Evolutionary conservation across 2,329 filamentous ascomycete genomes (phyloP), one percentile per base, ranked within the genome.

Genomic region (Pyrenochaeta sp.): DNA sequence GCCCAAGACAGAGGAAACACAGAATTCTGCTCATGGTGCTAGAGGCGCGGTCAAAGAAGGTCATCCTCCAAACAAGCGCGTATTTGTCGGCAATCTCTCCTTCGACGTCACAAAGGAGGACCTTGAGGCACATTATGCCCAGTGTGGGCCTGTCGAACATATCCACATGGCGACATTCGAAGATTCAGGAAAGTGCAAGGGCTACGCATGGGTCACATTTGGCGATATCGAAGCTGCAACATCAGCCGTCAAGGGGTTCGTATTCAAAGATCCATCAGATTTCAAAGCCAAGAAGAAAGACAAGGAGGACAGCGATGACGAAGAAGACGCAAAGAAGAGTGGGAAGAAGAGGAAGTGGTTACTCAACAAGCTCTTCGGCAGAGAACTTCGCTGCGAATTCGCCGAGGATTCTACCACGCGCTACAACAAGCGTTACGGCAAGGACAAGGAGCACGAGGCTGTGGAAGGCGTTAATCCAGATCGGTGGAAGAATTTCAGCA

Each of bases 161-260:
- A 85, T 92, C 60, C 94, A 96, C 78, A 82, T 98, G 63, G 95
- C 95, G 2, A 97, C 93, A 0, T 99, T 99, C 72, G 91, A 98
- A 76, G 96, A 99, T 75, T 89, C 89, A 17, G 95, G 95, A 37
- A 99, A 98, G 79, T 99, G 95, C 81, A 98, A 98, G 79, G 96
- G 95, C 15, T 99, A 90, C 78, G 95, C 89, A 5, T 99, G 95
- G 93, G 87, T 99, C 56, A 91, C 91, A 57, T 99, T 98, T 77
- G 88, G 89, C 71, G 87, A 92, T 45, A 72, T 93, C 10, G 87
- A 90, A 51, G 85, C 89, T 0, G 92, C 92, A 0, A 85, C 88
- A 44, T 84, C 84, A 67, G 91, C 90, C 3, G 92, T 96, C 61
- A 88, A 87, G 72, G 94, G 94, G 0, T 97, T 90, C 67, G 83